Evolutionary conservation across 2,329 filamentous ascomycete species (phyloP), one percentile per base, ranked within the genome.

Genomic region (Hirsutella thompsonii): DNA sequence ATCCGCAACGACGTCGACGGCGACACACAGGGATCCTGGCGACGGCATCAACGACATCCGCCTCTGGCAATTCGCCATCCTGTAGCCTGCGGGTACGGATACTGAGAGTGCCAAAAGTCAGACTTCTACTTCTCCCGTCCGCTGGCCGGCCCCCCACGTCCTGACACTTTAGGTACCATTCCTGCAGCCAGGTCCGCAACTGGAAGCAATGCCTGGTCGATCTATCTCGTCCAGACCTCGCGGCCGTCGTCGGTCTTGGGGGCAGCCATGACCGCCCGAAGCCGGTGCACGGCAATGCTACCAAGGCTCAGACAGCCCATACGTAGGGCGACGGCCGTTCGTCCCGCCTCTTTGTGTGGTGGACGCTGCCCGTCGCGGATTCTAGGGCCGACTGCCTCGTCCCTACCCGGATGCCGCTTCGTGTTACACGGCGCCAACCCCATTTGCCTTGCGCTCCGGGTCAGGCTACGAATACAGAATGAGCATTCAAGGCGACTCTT

Each of bases 171-270:
- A n/a, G 32, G 32, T 8, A 3, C 5, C 32, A 5, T 30, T 36
- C 29, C 37, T 42, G 40, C 40, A 35, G 21, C 28, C 26, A 18
- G 9, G 21, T 32, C 35, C 28, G 20, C n/a, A 34, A 41, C 35
- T 19, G 28, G 40, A 34, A 32, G 10, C 16, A 10, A 13, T n/a
- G 10, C 30, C 14, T 18, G 20, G 28, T 23, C 26, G 8, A 21
- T 32, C 28, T 16, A 30, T 39, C 38, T 13, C 29, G 23, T 11
- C 23, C 23, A 26, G 23, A 26, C 11, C 6, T 6, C 11, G 23
- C 23, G 11, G 6, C 23, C 23, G 23, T 26, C 23, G 23, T 26
- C 23, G 23, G 23, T 26, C 23, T 11, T 26, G 23, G 23, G 6
- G 6, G 6, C 6, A 6, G 6, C 11, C 23, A 26, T 26, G 23